Conservation (phyloP, 805 yeast species). For the Teunomyces panamensis region DNA sequence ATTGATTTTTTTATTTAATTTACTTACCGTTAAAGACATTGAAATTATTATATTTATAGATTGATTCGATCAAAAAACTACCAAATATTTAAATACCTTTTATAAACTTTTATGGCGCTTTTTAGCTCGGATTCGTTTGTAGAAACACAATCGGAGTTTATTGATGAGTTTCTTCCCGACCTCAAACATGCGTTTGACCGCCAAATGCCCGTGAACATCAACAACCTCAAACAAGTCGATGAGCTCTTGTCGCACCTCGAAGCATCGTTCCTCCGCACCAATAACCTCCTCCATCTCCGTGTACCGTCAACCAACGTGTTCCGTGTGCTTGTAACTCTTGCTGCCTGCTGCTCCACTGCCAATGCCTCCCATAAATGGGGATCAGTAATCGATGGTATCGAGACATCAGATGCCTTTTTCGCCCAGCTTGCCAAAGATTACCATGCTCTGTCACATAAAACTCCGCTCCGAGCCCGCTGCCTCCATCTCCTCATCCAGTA, state of each 20-base stretch:
- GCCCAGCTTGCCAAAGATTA: constrained; percentile 18
- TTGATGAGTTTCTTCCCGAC: constrained; percentile 23
- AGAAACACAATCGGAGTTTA: constrained; percentile 16
- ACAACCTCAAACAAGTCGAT: constrained; percentile 27
- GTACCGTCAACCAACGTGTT: constrained; percentile 27
- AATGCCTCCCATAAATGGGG: constrained; percentile 22
- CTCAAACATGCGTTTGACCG: constrained; percentile 4
- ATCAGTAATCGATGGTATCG: constrained; percentile 17
- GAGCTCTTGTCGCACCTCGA: constrained; percentile 27
- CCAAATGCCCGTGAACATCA: constrained; percentile 17
- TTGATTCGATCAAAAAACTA: too few species aligned
- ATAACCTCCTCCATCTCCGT: constrained; percentile 4
- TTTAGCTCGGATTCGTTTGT: constrained; percentile 7
- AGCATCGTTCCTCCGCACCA: constrained; percentile 7
- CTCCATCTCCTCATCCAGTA: constrained; percentile 12
- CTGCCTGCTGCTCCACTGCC: constrained; percentile 23
- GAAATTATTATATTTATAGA: background rate
- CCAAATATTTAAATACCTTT: background rate
- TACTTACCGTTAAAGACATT: constrained; percentile 12
- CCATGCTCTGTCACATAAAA: constrained; percentile 15
- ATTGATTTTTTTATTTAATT: background rate
- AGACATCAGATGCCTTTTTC: constrained; percentile 18
- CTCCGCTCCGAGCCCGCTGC: constrained; percentile 20
- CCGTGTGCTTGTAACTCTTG: constrained; percentile 31
- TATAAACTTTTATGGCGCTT: background rate